Base-by-base conservation (phyloP, 78 protist genomes). In the Polysphondylium violaceum region DNA sequence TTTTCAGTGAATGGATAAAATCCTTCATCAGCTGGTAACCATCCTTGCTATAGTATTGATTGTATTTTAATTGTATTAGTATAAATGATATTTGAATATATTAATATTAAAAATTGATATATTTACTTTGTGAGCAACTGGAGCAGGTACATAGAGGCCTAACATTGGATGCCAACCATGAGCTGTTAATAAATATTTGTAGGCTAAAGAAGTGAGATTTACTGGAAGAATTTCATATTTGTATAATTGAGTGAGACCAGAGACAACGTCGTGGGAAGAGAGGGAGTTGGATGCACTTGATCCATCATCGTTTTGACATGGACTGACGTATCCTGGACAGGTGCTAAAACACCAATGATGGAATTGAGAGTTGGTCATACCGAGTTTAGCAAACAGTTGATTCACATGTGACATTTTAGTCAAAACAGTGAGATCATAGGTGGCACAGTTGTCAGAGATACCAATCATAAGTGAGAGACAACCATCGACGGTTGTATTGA, bases 21-120 rank as follows among this genome's bases (percentile, higher is more conserved):
- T 8, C 91, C 91, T 29, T 83, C 91, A 25, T 67, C 79, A 19
- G 91, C 91, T 36, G 91, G 91, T 38, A 83, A 59, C 91, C 91
- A 83, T 27, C 91, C 91, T 31, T 72, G 76, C n/a, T n/a, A n/a
- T n/a, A n/a, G n/a, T n/a, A n/a, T n/a, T n/a, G n/a, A n/a, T n/a
- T n/a, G n/a, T n/a, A n/a, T n/a, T n/a, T n/a, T n/a, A n/a, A n/a
- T n/a, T n/a, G n/a, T n/a, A n/a, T n/a, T n/a, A n/a, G n/a, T n/a
- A n/a, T n/a, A n/a, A n/a, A n/a, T n/a, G n/a, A n/a, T n/a, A n/a
- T n/a, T n/a, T n/a, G n/a, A n/a, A n/a, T n/a, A n/a, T n/a, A n/a
- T n/a, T n/a, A n/a, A n/a, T n/a, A n/a, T n/a, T n/a, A n/a, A n/a
- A n/a, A n/a, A n/a, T n/a, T n/a, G n/a, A n/a, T n/a, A n/a, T n/a